Conservation (phyloP, 306 rosid species). For the Purshia tridentata region DNA sequence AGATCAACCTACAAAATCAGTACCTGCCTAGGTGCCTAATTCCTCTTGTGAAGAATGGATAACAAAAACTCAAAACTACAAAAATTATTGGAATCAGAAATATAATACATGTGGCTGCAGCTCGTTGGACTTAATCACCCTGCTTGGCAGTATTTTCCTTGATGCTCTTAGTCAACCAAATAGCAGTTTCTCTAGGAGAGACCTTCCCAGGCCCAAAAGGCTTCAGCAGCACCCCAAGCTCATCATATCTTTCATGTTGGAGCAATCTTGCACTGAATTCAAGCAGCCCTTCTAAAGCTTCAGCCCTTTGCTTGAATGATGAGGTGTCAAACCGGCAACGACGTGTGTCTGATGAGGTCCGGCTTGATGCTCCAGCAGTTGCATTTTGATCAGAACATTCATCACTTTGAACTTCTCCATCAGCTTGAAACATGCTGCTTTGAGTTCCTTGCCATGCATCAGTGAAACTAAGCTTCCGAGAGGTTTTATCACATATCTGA, state of each 20-base stretch:
- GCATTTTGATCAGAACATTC: slow-evolving; percentile 82
- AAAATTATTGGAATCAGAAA: slow-evolving; percentile 23
- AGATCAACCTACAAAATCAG: slow-evolving; percentile 35
- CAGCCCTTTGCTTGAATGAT: slow-evolving; percentile 88
- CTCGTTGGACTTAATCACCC: slow-evolving; percentile 40
- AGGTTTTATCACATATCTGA: slow-evolving; percentile 52
- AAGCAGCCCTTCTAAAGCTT: slow-evolving; percentile 95
- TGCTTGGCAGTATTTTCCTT: slow-evolving; percentile 64
- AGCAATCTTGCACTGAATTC: slow-evolving; percentile 97
- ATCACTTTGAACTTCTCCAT: slow-evolving; percentile 53
- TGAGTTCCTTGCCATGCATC: slow-evolving; percentile 72
- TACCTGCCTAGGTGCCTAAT: slow-evolving; percentile 39
- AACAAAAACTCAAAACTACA: slow-evolving; percentile 27
- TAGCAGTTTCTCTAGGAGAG: slow-evolving; percentile 98
- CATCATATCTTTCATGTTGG: slow-evolving; percentile 81
- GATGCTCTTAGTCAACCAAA: slow-evolving; percentile 96
- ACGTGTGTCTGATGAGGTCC: slow-evolving; percentile 64
- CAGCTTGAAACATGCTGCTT: slow-evolving; percentile 50
- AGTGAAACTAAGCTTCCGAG: slow-evolving; percentile 41
- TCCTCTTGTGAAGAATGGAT: slow-evolving; percentile 29
- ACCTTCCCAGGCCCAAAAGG: slow-evolving; percentile 97
- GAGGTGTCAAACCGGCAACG: slow-evolving; percentile 70
- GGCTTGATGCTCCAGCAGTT: slow-evolving; percentile 93
- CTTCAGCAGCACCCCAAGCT: slow-evolving; percentile 91
- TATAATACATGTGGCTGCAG: slow-evolving; percentile 30